Base-by-base conservation (phyloP, 371 early-diverging fungal genomes). In the Globomyces sp. region DNA sequence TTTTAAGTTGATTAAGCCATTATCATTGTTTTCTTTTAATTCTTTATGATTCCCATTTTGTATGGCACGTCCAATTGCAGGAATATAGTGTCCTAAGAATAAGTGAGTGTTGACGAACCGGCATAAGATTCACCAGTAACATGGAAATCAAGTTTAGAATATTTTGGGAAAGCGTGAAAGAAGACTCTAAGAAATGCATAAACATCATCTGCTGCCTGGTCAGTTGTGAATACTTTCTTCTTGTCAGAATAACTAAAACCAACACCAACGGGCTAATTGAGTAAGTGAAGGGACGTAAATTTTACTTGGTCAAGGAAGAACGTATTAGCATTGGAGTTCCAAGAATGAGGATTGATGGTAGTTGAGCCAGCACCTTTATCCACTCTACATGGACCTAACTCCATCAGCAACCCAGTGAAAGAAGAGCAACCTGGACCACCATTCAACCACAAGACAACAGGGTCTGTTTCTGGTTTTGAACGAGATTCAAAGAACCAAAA, bases 401-500 rank as follows among this genome's bases (percentile, higher is more conserved):
- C 93, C 86, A 91, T 90, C 73, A 92, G 86, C 44, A 92, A 81
- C 44, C 93, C 94, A 37, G 90, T 89, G 57, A 88, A 75, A 0
- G 89, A 89, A 37, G 87, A 86, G 70, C 92, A 91, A 0, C 95
- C 95, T 11, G 94, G 93, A 9, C 94, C 96, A 36, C 77, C 74
- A 66, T 77, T 78, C 48, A 78, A 69, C 92, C 92, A 92, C 40
- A 92, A 81, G 10, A 92, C 85, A 58, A 92, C 67, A 2, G 93
- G 94, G 61, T 92, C 93, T 0, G 77, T 75, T 40, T 71, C 57
- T 36, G 92, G 91, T 5, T 87, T 76, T 65, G 80, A 77, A 51
- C 92, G 86, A 8, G 90, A 90, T 68, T 93, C 93, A 76, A 94
- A 94, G 81, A 92, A 89, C 92, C 92, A 92, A 76, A 92, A 93